Evolutionary conservation across 495 filamentous ascomycete genomes (phyloP), one percentile per base, ranked within the genome.

Genomic region (Beverwykella pulmonaria): DNA sequence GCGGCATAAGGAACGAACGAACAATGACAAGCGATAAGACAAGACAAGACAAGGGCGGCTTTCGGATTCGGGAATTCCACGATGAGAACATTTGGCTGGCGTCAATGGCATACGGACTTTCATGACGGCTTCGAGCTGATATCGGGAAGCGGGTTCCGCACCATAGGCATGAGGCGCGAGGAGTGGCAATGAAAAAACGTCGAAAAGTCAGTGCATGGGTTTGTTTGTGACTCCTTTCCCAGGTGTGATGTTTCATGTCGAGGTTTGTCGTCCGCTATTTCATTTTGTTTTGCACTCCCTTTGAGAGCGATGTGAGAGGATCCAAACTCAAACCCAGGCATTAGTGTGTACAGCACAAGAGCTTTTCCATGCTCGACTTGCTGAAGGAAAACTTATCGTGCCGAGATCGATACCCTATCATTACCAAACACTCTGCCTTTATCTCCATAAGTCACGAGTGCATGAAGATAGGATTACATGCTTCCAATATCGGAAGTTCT

Each of bases 311-410:
- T 23, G 20, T 50, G 20, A 23, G 48, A 50, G 48, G 48, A 25
- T 19, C 20, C 3, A 8, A 1, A 20, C 39, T 47, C 47, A 49
- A 46, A 47, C n/a, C 83, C 27, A 76, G 94, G 94, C 94, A 98
- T 96, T 89, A 91, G 92, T 98, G 94, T 98, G 94, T 98, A 98
- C 94, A 97, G 92, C 92, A 85, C 82, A 85, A 85, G 61, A 84
- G 84, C 82, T 79, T 79, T 78, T 75, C 84, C 79, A 89, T 92
- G 90, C 86, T 84, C 86, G 82, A 79, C 75, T 27, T 87, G 90
- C 91, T 97, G 93, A 98, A 98, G 94, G 94, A 93, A 75, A 81
- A 80, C 88, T 82, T 81, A 82, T 78, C 92, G 90, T 98, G 94
- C 94, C 94, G 82, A 97, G 87, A 98, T 75, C 75, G 80, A 81